phyloP scores from a whole-genome alignment of 306 rosid species.

The Casuarina equisetifolia region DNA sequence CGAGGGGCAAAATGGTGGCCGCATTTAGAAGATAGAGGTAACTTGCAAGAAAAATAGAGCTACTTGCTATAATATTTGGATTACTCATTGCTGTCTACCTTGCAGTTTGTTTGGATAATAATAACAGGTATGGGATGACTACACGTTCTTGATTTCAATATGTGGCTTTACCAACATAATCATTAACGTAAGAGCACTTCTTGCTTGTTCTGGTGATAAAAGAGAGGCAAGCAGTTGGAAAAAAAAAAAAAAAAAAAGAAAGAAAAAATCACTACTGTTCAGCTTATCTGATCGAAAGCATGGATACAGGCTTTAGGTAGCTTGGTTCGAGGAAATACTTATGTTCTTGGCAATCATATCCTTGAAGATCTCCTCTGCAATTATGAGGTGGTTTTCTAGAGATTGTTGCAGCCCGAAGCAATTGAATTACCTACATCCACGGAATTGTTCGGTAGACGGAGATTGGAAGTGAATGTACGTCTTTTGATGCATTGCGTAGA shows the following conservation, averaged over 20 bases:
- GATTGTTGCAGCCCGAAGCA: constrained; percentile 15
- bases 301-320: neutral
- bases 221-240: neutral
- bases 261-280: neutral
- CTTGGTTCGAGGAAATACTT: constrained; percentile 1
- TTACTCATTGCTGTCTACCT: too few relatives aligned
- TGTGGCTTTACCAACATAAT: neutral
- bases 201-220: neutral
- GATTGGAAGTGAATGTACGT: constrained; percentile 4
- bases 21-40: too few relatives aligned
- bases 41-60: too few relatives aligned
- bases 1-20: neutral
- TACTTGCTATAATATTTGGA: too few relatives aligned
- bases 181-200: neutral
- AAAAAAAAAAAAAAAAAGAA: neutral
- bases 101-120: neutral
- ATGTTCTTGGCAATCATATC: neutral
- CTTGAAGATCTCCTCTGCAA: neutral
- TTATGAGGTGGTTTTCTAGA: neutral
- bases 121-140: neutral
- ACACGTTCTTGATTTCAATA: neutral
- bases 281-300: neutral
- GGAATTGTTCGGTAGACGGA: neutral
- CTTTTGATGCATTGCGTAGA: constrained; percentile 33
- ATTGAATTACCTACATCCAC: neutral